Evolutionary conservation across 495 filamentous ascomycete species (phyloP), one percentile per base, ranked within the genome.

Genomic region (Penicillium steckii): DNA sequence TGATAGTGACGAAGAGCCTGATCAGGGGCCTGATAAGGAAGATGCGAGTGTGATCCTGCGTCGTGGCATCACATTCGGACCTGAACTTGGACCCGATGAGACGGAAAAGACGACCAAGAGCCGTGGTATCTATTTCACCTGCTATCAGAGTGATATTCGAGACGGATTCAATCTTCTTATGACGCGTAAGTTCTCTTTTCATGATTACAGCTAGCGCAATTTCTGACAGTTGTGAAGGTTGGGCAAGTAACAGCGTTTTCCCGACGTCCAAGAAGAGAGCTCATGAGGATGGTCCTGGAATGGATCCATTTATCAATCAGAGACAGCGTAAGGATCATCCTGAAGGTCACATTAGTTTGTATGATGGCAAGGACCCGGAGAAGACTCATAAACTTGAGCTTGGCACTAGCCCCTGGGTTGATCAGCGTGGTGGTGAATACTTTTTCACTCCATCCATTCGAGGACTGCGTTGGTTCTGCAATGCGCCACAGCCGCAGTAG

Each of bases 11-110:
- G 52, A 48, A 1, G 48, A 25, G 4, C 21, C 35, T 12, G 43
- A 18, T 21, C 26, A 57, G 29, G 44, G 17, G 9, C 40, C 33
- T 7, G 43, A 37, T 25, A 54, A 45, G 40, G 24, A 51, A 9
- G 24, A 51, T 12, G 24, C 48, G n/a, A 51, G 15, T 27, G 46
- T 63, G 1, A 72, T 72, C 4, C 8, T 70, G 13, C 66, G 67
- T 41, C 65, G 67, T 6, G 59, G 68, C 2, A 64, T 73, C 41
- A 44, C 68, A 3, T 72, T 56, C 30, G 69, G 68, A 6, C 52
- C 45, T 1, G 59, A 46, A 25, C 37, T 30, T 18, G 38, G 38
- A 33, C 42, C 45, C 15, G 52, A 27, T 7, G 48, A 56, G 1
- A 32, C 29, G 29, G 61, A 58, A 7, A 26, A 46, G 23, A 44